Base-by-base conservation (phyloP, 495 filamentous ascomycete genomes). In the Annulohypoxylon bovei region DNA sequence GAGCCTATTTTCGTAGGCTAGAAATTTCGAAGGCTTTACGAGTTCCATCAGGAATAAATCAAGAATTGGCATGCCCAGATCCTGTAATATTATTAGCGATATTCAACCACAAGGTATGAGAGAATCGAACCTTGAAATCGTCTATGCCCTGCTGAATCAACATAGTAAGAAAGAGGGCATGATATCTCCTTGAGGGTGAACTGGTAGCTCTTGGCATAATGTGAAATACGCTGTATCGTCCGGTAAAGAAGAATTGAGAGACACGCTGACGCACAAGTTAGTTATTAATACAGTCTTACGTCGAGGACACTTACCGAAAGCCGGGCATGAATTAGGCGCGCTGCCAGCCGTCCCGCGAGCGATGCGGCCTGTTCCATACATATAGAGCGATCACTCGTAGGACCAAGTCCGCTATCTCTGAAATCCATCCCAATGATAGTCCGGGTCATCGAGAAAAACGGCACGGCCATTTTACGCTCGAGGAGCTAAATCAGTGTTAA, bases 1-100 rank as follows among this genome's bases (percentile, higher is more conserved):
- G 1, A 85, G 74, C 27, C 75, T 77, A 52, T 81, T 83, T 62
- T 85, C 83, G 50, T 78, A 83, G 9, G 71, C 70, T 8, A 83
- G 50, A 30, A 74, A 73, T 35, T 67, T 61, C 18, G 20, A 50
- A 6, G 83, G 83, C 70, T 81, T 82, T 27, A 76, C 68, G 11
- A 85, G 74, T 27, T 78, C 77, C 6, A 77, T 59, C 23, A 83
- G 49, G 72, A 81, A 81, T 6, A 84, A 63, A 8, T 78, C 79
- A 3, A 80, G 61, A 6, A 79, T 59, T 11, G 71, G 76, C 12
- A 70, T 65, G 6, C 75, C 78, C 30, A 82, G 32, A 40, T 82
- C 78, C 66, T 78, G 50, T 0, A 52, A 57, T 14, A 37, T 12
- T 14, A 35, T 72, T 68, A 72, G 70, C 50, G 6, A 46, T 12